These are phyloP conservation scores for Beauveria asiatica DNA, from an alignment of 2,329 filamentous ascomycete genomes.

Conservation along the genomic window DNA sequence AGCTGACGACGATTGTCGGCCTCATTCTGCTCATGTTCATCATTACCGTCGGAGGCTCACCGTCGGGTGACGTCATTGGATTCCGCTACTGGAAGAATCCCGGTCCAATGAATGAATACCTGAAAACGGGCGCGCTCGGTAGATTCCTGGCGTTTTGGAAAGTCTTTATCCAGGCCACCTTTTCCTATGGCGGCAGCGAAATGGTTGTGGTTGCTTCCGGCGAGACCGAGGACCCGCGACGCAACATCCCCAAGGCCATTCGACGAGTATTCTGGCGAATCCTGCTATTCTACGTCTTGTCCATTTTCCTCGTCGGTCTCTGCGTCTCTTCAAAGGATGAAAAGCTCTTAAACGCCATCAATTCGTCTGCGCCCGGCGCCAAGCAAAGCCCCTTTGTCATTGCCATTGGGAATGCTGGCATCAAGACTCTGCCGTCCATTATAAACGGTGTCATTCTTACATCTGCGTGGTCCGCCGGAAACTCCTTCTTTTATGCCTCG, in stretches of 20 bases:
- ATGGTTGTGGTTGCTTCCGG: conserved; percentile 28
- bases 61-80: conserved; percentile 33
- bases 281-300: conserved; percentile 28
- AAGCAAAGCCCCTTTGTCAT: conserved; percentile 50
- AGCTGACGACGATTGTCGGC: conserved; percentile 40
- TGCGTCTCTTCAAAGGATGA: conserved; percentile 28
- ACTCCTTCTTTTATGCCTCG: conserved; percentile 46
- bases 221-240: conserved; percentile 28
- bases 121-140: conserved; percentile 28
- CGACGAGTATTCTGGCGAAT: conserved; percentile 27
- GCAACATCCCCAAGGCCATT: conserved; percentile 27
- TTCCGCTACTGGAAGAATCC: conserved; percentile 38
- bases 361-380: conserved; percentile 28
- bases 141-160: conserved; percentile 35
- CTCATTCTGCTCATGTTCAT: conserved; percentile 42
- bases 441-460: conserved; percentile 52
- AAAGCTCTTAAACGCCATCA: conserved; percentile 39
- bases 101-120: conserved; percentile 34
- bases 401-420: conserved; percentile 40
- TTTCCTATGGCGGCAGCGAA: conserved; percentile 38
- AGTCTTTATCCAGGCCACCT: conserved; percentile 39
- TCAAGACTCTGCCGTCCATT: conserved; percentile 36
- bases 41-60: conserved; percentile 38
- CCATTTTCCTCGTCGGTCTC: conserved; percentile 29
- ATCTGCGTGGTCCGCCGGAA: conserved; percentile 50